Conservation (phyloP, 2,329 filamentous ascomycete species). For the Aspergillus fijiensis region DNA sequence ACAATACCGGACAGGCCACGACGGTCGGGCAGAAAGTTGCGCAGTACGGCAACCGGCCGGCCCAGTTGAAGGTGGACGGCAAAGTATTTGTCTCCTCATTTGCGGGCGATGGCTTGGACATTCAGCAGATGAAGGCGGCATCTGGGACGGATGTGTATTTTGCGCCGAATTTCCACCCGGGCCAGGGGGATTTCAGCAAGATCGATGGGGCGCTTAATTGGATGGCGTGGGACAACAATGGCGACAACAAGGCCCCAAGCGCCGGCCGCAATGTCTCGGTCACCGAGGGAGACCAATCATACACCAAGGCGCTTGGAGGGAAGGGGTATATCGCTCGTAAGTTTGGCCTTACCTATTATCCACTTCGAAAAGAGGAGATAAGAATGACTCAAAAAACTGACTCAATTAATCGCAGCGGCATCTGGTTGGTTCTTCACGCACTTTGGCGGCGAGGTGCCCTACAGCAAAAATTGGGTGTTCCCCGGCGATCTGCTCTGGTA, state of each 20-base stretch:
- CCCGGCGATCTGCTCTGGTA: slow-evolving; percentile 48
- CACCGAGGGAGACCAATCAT: slow-evolving; percentile 37
- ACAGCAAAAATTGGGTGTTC: slow-evolving; percentile 55
- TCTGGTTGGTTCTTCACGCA: slow-evolving; percentile 56
- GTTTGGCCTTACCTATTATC: slow-evolving; percentile 14
- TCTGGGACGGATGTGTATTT: slow-evolving; percentile 50
- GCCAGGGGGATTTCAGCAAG: slow-evolving; percentile 36
- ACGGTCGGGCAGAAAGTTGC: slow-evolving; percentile 49
- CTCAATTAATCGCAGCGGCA: slow-evolving; percentile 30
- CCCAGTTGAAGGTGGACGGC: slow-evolving; percentile 52
- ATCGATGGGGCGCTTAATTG: slow-evolving; percentile 48
- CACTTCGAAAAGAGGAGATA: too few relatives aligned
- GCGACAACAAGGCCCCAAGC: slow-evolving; percentile 52
- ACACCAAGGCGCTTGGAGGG: slow-evolving; percentile 31
- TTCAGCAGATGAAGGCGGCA: slow-evolving; percentile 42
- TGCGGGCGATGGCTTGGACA: slow-evolving; percentile 49
- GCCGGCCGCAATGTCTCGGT: slow-evolving; percentile 43
- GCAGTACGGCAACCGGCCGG: slow-evolving; percentile 45
- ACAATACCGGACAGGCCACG: slow-evolving; percentile 36
- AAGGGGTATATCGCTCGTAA: slow-evolving; percentile 53
- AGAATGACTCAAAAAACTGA: neutral
- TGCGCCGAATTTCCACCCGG: slow-evolving; percentile 53
- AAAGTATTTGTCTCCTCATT: slow-evolving; percentile 58
- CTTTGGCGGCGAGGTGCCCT: slow-evolving; percentile 47
- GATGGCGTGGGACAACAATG: slow-evolving; percentile 47